These are phyloP conservation scores for Sporothrix phasma DNA, from an alignment of 2,329 filamentous ascomycete species.

Conservation along the genomic window DNA sequence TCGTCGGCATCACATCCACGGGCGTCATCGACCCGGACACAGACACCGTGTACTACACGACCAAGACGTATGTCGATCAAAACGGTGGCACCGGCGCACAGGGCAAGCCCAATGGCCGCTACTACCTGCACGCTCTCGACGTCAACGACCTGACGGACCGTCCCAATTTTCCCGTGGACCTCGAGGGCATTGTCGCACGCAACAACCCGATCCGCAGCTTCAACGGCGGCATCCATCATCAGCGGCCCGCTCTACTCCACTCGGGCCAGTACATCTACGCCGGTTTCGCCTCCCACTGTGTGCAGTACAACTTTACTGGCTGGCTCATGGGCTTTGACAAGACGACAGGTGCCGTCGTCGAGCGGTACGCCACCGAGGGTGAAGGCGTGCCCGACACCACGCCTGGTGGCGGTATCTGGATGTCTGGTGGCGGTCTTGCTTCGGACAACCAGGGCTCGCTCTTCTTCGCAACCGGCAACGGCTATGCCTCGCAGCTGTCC, in stretches of 20 bases:
- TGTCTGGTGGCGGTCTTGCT: constrained; percentile 38
- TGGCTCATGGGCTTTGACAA: constrained; percentile 40
- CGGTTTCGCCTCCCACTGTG: constrained; percentile 41
- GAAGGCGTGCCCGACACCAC: constrained; percentile 31
- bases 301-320: constrained; percentile 41
- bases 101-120: constrained; percentile 33
- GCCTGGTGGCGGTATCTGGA: constrained; percentile 37
- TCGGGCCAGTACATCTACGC: constrained; percentile 38
- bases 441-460: constrained; percentile 38
- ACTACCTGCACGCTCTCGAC: constrained; percentile 37
- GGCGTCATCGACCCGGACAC: constrained; percentile 42
- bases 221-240: constrained; percentile 38
- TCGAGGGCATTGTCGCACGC: constrained; percentile 34
- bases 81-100: constrained; percentile 26
- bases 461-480: constrained; percentile 39
- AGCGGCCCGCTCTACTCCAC: constrained; percentile 37
- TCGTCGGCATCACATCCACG: constrained; percentile 38
- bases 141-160: constrained; percentile 34
- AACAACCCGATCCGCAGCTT: constrained; percentile 38
- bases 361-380: constrained; percentile 35
- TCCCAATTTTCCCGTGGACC: constrained; percentile 31
- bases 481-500: constrained; percentile 37
- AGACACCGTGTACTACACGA: constrained; percentile 38
- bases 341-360: constrained; percentile 33
- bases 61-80: constrained; percentile 39